These are phyloP conservation scores for Fomitopsis serialis DNA, from an alignment of 768 basidiomycete genomes.

Conservation along the genomic window DNA sequence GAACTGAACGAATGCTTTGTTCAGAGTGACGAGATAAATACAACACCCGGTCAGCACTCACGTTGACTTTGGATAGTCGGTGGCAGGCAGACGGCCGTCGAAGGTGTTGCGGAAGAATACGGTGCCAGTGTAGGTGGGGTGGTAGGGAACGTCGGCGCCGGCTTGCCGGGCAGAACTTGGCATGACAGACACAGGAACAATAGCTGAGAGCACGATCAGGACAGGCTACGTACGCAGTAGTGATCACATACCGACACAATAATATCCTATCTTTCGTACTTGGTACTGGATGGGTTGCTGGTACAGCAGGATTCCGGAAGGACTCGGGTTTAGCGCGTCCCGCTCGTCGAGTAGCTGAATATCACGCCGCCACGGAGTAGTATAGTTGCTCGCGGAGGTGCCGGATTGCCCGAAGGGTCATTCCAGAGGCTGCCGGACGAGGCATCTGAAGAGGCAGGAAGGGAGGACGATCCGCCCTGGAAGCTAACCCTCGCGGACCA, in stretches of 20 bases:
- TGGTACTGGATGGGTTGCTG: constrained; percentile 72
- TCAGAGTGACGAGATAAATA: background rate
- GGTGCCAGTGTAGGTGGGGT: constrained; percentile 72
- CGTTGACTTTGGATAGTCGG: constrained; percentile 98
- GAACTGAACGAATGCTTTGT: constrained; percentile 47
- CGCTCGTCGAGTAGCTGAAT: constrained; percentile 9
- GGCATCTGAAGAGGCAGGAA: constrained; percentile 12
- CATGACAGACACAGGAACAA: constrained; percentile 85
- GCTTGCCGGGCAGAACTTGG: constrained; percentile 32
- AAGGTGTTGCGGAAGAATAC: constrained; percentile 89
- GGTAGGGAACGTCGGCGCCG: constrained; percentile 50
- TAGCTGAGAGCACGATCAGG: constrained; percentile 40
- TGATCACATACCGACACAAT: constrained; percentile 78
- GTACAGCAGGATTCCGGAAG: constrained; percentile 50
- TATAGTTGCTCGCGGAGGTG: constrained; percentile 43
- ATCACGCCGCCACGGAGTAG: constrained; percentile 42
- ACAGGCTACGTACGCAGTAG: background rate
- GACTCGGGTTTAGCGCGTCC: constrained; percentile 40
- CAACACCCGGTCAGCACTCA: constrained; percentile 35
- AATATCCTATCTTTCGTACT: constrained; percentile 87
- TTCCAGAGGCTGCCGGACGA: constrained; percentile 44
- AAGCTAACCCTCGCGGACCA: constrained; percentile 82
- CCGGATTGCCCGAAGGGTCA: constrained; percentile 55
- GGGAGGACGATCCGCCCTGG: constrained; percentile 17
- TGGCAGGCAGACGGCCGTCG: constrained; percentile 81